Evolutionary conservation across 768 basidiomycete species (phyloP).

Genomic region (Hypholoma sublateritium): DNA sequence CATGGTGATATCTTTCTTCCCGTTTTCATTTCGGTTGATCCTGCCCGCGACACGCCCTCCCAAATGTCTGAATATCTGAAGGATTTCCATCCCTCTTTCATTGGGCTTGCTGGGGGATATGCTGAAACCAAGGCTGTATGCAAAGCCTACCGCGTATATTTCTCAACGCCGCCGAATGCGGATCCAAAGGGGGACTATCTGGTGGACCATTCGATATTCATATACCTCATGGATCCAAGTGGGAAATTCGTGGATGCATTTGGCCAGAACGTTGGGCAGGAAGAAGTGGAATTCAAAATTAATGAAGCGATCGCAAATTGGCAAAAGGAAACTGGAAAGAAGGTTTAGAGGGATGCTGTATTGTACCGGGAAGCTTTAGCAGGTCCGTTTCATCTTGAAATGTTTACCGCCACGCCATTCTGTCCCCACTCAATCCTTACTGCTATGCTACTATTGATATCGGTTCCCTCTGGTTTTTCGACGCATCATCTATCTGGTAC

Average conservation of each 20-base stretch:
- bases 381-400: not conserved
- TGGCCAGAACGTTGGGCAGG: slow-evolving; percentile 74
- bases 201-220: slow-evolving; percentile 95
- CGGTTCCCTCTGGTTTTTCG: no score
- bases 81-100: slow-evolving; percentile 91
- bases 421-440: no score
- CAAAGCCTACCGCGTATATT: slow-evolving; percentile 97
- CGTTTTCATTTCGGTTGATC: slow-evolving; percentile 95
- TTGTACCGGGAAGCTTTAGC: not conserved
- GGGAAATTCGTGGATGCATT: slow-evolving; percentile 97
- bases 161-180: slow-evolving; percentile 90
- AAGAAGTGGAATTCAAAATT: slow-evolving; percentile 67
- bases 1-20: slow-evolving; percentile 78
- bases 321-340: slow-evolving; percentile 39
- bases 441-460: no score
- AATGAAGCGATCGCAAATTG: slow-evolving; percentile 46
- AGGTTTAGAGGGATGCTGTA: slow-evolving; percentile 17
- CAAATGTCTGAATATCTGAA: slow-evolving; percentile 63
- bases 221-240: slow-evolving; percentile 96
- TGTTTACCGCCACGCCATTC: no score
- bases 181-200: slow-evolving; percentile 92
- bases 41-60: slow-evolving; percentile 76
- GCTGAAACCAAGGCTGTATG: slow-evolving; percentile 82
- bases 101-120: slow-evolving; percentile 87
- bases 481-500: no score